Conservation (phyloP, 148 eudicot genomes). For the Amaranthus hypochondriacus region DNA sequence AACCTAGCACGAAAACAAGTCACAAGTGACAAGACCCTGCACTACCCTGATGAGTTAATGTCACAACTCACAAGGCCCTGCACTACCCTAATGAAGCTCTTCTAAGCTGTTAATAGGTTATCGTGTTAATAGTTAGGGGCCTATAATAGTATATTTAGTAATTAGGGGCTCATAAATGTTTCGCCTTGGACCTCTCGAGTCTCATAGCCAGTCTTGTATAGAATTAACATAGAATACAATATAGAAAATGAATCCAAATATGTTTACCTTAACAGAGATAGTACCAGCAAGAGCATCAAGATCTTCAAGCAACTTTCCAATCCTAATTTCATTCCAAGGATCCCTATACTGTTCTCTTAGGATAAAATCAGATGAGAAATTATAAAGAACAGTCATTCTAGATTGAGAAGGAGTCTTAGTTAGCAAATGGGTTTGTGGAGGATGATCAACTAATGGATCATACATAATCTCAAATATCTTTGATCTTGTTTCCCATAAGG, state of each 20-base stretch:
- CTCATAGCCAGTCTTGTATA: too few relatives aligned
- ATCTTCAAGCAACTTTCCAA: constrained; percentile 94
- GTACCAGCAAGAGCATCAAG: constrained; percentile 99
- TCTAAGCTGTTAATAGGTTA: too few relatives aligned
- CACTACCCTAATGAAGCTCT: too few relatives aligned
- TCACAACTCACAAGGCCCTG: too few relatives aligned
- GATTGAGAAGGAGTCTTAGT: constrained; percentile 64
- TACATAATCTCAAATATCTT: constrained; percentile 67
- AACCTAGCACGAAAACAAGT: too few relatives aligned
- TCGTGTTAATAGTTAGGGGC: too few relatives aligned
- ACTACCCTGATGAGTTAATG: too few relatives aligned
- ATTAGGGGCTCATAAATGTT: too few relatives aligned
- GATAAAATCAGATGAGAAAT: constrained; percentile 73
- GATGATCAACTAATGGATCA: constrained; percentile 61
- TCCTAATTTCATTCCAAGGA: constrained; percentile 84
- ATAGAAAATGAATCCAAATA: background rate
- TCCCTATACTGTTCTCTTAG: constrained; percentile 94
- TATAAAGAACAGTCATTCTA: constrained; percentile 59
- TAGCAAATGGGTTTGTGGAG: constrained; percentile 68
- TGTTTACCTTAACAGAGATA: constrained; percentile 81
- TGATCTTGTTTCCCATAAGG: constrained; percentile 90
- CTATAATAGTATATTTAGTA: too few relatives aligned
- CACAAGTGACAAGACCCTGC: too few relatives aligned
- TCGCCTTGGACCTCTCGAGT: too few relatives aligned
- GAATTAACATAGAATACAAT: background rate